Evolutionary conservation across 495 filamentous ascomycete genomes (phyloP).

Genomic region (Monascus purpureus): DNA sequence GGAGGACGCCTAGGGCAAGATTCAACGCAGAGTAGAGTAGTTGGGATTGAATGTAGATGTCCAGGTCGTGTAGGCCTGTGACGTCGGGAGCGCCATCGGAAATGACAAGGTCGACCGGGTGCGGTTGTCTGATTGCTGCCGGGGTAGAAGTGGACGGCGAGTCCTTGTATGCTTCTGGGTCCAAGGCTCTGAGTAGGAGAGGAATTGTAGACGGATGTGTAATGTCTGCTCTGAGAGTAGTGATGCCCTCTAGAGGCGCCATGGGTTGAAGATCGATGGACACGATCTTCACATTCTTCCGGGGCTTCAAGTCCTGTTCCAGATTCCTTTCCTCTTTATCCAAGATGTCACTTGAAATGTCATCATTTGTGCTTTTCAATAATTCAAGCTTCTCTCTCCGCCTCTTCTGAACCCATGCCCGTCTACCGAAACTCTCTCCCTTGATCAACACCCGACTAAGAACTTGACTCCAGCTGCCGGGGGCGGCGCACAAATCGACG

Average conservation of each 20-base stretch:
- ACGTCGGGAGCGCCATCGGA: constrained; percentile 95
- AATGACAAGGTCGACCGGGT: constrained; percentile 81
- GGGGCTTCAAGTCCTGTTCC: constrained; percentile 30
- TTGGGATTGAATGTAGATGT: constrained; percentile 95
- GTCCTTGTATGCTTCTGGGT: constrained; percentile 55
- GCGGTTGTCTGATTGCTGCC: constrained; percentile 32
- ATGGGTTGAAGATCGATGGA: constrained; percentile 94
- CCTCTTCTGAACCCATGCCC: constrained; percentile 74
- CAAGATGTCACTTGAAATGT: constrained; percentile 7
- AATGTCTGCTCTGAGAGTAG: constrained; percentile 84
- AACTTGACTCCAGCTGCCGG: constrained; percentile 93
- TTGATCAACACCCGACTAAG: constrained; percentile 85
- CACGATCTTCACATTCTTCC: constrained; percentile 80
- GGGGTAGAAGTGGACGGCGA: constrained; percentile 22
- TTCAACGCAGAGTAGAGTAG: constrained; percentile 88
- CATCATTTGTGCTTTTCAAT: constrained; percentile 25
- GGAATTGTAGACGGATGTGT: constrained; percentile 93
- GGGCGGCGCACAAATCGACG: constrained; percentile 90
- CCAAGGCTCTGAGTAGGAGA: constrained; percentile 69
- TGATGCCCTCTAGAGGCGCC: constrained; percentile 81
- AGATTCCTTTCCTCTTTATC: constrained; percentile 17
- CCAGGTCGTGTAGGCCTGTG: constrained; percentile 89
- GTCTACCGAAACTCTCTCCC: constrained; percentile 73
- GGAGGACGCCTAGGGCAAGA: constrained; percentile 78
- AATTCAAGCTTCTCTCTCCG: constrained; percentile 31